Percentiles rank a stretch among this genome's conserved stretches.
Evolutionary conservation across 106 monocot species (phyloP).

Genomic region (Acorus gramineus): DNA sequence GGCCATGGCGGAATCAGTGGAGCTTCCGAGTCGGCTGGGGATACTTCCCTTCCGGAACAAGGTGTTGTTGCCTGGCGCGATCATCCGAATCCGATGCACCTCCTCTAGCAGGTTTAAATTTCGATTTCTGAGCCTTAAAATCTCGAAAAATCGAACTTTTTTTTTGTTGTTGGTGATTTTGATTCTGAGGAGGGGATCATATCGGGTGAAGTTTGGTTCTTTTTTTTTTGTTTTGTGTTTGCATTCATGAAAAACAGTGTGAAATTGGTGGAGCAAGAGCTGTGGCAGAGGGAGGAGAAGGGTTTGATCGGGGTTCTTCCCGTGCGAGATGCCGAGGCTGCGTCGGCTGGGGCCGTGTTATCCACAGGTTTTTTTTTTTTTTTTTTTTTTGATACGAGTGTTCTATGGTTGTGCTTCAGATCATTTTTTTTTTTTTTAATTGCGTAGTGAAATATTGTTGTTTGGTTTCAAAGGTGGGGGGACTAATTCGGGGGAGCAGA

Average conservation of each 20-base stretch:
- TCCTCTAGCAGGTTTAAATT: conserved; percentile 57
- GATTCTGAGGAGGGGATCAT: neutral
- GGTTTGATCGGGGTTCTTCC: conserved; percentile 41
- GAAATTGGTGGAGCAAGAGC: no score
- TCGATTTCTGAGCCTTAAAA: neutral
- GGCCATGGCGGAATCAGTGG: conserved; percentile 73
- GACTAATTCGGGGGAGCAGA: conserved; percentile 44
- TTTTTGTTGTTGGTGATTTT: neutral
- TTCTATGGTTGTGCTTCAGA: neutral
- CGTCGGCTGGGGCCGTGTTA: conserved; percentile 36
- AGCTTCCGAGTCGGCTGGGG: conserved; percentile 82
- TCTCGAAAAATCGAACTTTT: no score
- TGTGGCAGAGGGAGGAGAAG: no score
- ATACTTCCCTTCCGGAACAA: conserved; percentile 97
- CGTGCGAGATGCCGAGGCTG: conserved; percentile 57
- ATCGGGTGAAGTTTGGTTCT: neutral
- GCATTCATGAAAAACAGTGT: no score
- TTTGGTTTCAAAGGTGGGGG: conserved; percentile 32
- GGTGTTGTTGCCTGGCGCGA: conserved; percentile 90
- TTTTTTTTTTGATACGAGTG: neutral
- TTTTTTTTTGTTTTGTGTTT: neutral
- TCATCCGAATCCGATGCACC: conserved; percentile 94
- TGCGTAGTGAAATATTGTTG: neutral
- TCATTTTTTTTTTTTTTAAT: neutral
- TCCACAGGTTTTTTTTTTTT: conserved; percentile 43